A percentile compares a stretch with the other conserved stretches of the same genome.
These are phyloP conservation scores for Aurantiochytrium sp. DNA, from an alignment of 108 stramenopile species.

Conservation along the genomic window DNA sequence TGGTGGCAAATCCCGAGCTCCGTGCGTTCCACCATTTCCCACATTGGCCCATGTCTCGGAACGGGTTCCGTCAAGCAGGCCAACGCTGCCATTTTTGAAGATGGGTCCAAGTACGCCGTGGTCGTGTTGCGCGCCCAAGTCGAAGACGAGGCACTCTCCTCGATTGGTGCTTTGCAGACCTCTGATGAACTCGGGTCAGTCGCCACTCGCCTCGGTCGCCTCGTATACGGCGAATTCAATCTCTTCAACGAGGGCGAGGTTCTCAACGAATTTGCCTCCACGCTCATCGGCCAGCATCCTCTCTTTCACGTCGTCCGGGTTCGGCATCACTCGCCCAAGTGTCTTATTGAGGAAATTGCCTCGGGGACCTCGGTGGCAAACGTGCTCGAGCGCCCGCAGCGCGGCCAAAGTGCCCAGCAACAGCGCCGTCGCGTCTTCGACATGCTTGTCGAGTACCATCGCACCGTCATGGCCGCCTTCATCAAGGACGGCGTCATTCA, in stretches of 20 bases:
- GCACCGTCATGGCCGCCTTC: background rate
- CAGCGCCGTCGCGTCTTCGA: background rate
- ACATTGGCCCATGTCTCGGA: background rate
- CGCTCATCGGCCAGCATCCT: background rate
- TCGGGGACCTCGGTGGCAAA: background rate
- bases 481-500: background rate
- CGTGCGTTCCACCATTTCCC: background rate
- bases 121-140: background rate
- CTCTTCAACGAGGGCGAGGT: background rate
- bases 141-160: background rate
- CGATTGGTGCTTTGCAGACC: background rate
- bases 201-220: background rate
- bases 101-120: background rate
- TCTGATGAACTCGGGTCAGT: background rate
- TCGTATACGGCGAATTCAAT: slow-evolving; percentile 2
- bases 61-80: slow-evolving; percentile 15
- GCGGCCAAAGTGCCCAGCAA: background rate
- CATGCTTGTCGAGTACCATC: background rate
- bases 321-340: slow-evolving; percentile 8
- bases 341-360: background rate
- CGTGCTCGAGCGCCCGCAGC: background rate
- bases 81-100: background rate
- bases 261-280: background rate
- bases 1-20: slow-evolving; percentile 13
- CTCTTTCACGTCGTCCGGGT: slow-evolving; percentile 3